phyloP scores from a whole-genome alignment of 495 filamentous ascomycete genomes.

The Penicillium goetzii region DNA sequence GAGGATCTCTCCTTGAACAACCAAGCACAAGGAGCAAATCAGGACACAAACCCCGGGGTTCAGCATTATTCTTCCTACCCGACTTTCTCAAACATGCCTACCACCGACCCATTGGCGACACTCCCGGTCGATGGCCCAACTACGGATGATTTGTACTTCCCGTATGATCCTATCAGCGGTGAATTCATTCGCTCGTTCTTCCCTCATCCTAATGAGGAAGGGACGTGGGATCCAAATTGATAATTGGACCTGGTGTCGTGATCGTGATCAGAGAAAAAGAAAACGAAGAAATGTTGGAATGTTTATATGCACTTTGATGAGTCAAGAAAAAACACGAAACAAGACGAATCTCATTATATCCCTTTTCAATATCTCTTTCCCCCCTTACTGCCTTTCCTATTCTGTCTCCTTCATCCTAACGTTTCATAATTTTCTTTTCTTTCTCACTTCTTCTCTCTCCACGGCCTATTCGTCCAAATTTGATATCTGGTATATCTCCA shows the following conservation, averaged over 20 bases:
- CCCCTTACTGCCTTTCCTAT: background rate
- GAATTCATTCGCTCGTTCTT: slow-evolving; percentile 54
- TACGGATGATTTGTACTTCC: slow-evolving; percentile 44
- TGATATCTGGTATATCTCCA: background rate
- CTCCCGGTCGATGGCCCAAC: slow-evolving; percentile 16
- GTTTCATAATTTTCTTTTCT: background rate
- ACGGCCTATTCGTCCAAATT: background rate
- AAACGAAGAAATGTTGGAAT: background rate
- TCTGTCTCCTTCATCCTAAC: background rate
- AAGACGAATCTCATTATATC: slow-evolving; percentile 6
- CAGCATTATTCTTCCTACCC: background rate
- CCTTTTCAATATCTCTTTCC: background rate
- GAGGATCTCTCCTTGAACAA: slow-evolving; percentile 16
- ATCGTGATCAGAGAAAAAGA: background rate
- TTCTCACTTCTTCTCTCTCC: background rate
- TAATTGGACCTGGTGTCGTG: background rate
- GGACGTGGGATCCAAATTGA: slow-evolving; percentile 22
- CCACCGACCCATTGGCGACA: slow-evolving; percentile 14
- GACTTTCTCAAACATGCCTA: background rate
- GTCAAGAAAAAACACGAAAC: background rate
- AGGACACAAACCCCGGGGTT: background rate
- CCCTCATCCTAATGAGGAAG: slow-evolving; percentile 36
- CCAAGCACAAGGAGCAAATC: background rate
- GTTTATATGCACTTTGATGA: slow-evolving; percentile 10
- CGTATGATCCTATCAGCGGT: slow-evolving; percentile 51